phyloP scores from a whole-genome alignment of 1,139 yeast species.

The Kodamaea sp. region DNA sequence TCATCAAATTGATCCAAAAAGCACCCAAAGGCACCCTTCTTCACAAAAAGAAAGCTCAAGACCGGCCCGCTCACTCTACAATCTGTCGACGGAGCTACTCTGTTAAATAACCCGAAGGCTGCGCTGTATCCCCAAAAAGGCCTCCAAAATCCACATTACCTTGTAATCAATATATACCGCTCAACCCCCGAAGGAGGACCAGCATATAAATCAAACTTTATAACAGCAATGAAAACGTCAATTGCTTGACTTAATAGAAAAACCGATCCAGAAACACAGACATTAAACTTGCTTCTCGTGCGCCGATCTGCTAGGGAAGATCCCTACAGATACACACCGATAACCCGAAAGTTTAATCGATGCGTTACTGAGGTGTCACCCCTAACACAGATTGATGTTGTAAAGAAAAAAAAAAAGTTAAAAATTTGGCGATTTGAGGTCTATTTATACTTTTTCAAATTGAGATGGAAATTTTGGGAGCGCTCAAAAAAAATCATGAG shows the following conservation, averaged over 20 bases:
- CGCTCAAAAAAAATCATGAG: too few relatives aligned
- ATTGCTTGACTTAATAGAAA: conserved; percentile 19
- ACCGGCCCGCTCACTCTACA: conserved; percentile 57
- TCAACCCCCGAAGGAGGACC: conserved; percentile 58
- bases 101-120: conserved; percentile 49
- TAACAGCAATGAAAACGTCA: conserved; percentile 24
- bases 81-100: conserved; percentile 90
- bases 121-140: conserved; percentile 10
- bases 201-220: conserved; percentile 25
- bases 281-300: conserved; percentile 57
- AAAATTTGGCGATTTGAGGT: conserved; percentile 4
- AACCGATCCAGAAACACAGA: conserved; percentile 11
- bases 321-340: conserved; percentile 29
- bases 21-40: conserved; percentile 10
- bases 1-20: conserved; percentile 21
- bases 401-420: conserved; percentile 14
- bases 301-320: conserved; percentile 61
- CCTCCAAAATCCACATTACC: conserved; percentile 23
- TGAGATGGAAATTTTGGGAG: not conserved
- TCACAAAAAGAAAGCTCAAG: conserved; percentile 58
- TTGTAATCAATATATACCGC: conserved; percentile 33
- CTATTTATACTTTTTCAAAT: conserved; percentile 8
- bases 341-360: conserved; percentile 33
- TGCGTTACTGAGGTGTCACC: conserved; percentile 36
- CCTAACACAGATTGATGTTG: conserved; percentile 51